phyloP scores from a whole-genome alignment of 2,329 filamentous ascomycete species.

The Scedosporium aurantiacum region DNA sequence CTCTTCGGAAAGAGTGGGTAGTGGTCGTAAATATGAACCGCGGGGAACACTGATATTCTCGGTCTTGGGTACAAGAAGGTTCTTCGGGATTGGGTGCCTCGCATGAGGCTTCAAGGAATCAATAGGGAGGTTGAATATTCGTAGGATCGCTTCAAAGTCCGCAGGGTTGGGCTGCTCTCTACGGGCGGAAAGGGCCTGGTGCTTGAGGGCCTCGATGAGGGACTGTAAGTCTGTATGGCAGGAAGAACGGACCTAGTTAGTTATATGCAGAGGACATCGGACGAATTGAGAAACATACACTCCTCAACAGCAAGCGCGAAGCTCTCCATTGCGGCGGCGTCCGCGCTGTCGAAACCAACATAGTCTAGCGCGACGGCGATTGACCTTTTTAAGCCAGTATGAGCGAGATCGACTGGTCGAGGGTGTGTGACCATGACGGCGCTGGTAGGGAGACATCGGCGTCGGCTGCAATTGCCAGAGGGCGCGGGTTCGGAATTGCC shows the following conservation, averaged over 20 bases:
- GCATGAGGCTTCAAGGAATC: conserved; percentile 44
- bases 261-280: not conserved
- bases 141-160: conserved; percentile 46
- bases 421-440: not conserved
- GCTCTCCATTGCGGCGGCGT: conserved; percentile 45
- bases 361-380: conserved; percentile 45
- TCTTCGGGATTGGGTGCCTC: conserved; percentile 36
- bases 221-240: conserved; percentile 33
- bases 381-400: conserved; percentile 38
- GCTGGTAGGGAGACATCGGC: not conserved
- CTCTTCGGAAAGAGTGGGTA: conserved; percentile 39
- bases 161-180: conserved; percentile 41
- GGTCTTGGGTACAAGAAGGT: conserved; percentile 26
- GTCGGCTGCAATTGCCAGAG: not conserved
- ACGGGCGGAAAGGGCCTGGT: conserved; percentile 34
- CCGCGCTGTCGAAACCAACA: conserved; percentile 46
- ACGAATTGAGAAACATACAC: conserved; percentile 30
- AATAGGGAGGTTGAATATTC: conserved; percentile 38
- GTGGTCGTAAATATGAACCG: conserved; percentile 24
- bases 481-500: not conserved
- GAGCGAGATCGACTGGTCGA: conserved; percentile 12
- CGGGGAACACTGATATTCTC: not conserved
- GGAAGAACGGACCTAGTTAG: conserved; percentile 15
- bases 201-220: conserved; percentile 37
- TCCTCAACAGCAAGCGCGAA: conserved; percentile 44